Base-by-base conservation (phyloP, 2,329 filamentous ascomycete genomes). In the Endoconidiophora polonica region DNA sequence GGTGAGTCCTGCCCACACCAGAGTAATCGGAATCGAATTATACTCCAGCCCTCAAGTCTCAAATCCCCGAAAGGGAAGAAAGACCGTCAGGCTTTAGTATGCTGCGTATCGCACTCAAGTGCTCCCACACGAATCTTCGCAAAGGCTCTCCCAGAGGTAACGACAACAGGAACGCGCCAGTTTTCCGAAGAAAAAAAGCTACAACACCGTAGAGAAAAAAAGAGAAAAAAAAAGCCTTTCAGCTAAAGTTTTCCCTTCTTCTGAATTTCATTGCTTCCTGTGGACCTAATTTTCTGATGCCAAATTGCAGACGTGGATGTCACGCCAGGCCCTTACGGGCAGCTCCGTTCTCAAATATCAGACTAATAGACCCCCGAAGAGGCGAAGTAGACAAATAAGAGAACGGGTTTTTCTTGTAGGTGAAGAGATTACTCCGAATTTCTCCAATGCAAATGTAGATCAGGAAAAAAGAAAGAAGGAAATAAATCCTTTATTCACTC, bases 71-170 rank as follows among this genome's bases (percentile, higher is more conserved):
- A 29, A 29, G 26, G 10, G 26, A 29, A 29, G 26, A 29, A 29
- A 29, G 10, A 29, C 2, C 10, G 26, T 29, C 26, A 29, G 10
- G 26, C 42, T 33, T 33, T 42, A 52, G 54, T 54, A 88, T 78
- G 85, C 85, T 76, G 83, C 84, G 83, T 86, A 91, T 91, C 86
- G 86, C 82, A 90, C 86, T 91, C 73, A 86, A 87, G 84, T 87
- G 79, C 81, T 79, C 63, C 65, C 57, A 58, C 57, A 61, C 70
- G 84, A 79, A 90, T 88, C 85, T 90, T 83, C 84, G 83, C 84
- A 87, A 83, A 74, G 81, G 79, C 85, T 85, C 55, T 83, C 83
- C 85, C 85, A 91, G 80, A 84, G 83, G 79, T 71, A 73, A 66
- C 57, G 45, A 50, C 38, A 46, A 53, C 54, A 49, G 43, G 50